Evolutionary conservation across 495 filamentous ascomycete genomes (phyloP).

Genomic region (Penicillium psychrofluorescens): DNA sequence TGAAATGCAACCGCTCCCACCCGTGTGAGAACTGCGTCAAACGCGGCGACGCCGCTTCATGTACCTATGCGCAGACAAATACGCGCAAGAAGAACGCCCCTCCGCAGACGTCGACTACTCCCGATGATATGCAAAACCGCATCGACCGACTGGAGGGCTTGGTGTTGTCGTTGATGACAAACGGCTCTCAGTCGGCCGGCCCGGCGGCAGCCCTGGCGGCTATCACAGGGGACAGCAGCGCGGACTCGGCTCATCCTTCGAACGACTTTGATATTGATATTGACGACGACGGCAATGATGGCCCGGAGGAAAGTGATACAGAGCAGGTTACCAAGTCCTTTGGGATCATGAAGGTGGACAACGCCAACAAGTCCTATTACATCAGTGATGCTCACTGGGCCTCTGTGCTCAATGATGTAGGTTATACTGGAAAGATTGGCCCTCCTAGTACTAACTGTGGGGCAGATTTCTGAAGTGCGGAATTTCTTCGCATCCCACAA

Average conservation of each 20-base stretch:
- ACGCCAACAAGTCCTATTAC: slow-evolving; percentile 71
- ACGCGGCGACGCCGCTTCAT: slow-evolving; percentile 73
- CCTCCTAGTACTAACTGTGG: slow-evolving; percentile 1
- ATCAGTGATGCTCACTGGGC: slow-evolving; percentile 89
- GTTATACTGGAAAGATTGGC: slow-evolving; percentile 3
- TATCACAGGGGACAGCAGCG: slow-evolving; percentile 53
- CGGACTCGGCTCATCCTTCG: slow-evolving; percentile 34
- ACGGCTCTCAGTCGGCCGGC: slow-evolving; percentile 61
- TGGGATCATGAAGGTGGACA: slow-evolving; percentile 81
- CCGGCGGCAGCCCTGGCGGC: slow-evolving; percentile 56
- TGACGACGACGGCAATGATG: slow-evolving; percentile 44
- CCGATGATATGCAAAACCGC: slow-evolving; percentile 98
- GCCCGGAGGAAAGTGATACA: slow-evolving; percentile 70
- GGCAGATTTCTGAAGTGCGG: slow-evolving; percentile 83
- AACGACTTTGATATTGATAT: slow-evolving; percentile 42
- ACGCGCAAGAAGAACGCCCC: slow-evolving; percentile 68
- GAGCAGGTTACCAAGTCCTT: slow-evolving; percentile 82
- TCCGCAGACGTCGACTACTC: slow-evolving; percentile 49
- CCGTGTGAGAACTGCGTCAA: slow-evolving; percentile 97
- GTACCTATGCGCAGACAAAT: slow-evolving; percentile 79
- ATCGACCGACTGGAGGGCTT: slow-evolving; percentile 95
- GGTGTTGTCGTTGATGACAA: slow-evolving; percentile 93
- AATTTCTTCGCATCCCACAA: slow-evolving; percentile 73
- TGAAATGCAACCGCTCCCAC: slow-evolving; percentile 89
- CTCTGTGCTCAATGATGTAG: slow-evolving; percentile 72